Conservation (phyloP, 2,329 filamentous ascomycete species). For the Pseudopyricularia cyperi region DNA sequence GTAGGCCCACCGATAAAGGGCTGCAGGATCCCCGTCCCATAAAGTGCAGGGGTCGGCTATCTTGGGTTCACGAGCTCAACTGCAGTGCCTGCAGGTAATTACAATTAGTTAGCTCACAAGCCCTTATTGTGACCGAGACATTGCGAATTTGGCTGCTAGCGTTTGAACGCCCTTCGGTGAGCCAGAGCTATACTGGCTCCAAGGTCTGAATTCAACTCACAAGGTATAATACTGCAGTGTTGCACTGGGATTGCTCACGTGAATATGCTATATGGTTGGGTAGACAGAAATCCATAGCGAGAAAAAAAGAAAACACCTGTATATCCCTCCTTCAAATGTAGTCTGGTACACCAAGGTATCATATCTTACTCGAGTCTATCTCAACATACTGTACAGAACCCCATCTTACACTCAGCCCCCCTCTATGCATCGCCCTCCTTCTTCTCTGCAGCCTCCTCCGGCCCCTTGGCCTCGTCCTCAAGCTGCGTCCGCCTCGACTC, state of each 20-base stretch:
- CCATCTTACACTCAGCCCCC: conserved; percentile 7
- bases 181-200: no score
- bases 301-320: neutral
- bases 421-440: conserved; percentile 14
- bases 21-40: neutral
- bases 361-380: neutral
- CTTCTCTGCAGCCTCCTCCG: conserved; percentile 13
- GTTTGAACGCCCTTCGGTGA: no score
- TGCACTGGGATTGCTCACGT: no score
- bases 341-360: neutral
- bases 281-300: no score
- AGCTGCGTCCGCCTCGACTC: conserved; percentile 71
- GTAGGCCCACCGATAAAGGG: neutral
- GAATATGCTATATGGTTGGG: no score
- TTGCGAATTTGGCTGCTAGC: no score
- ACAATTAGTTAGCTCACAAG: no score
- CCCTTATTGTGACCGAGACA: no score
- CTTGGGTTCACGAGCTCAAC: no score
- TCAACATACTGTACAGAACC: neutral
- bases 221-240: no score
- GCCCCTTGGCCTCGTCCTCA: conserved; percentile 50
- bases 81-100: no score
- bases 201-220: no score
- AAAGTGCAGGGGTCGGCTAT: neutral
- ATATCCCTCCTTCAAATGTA: neutral